phyloP scores from a whole-genome alignment of 2,329 filamentous ascomycete genomes.

The Diaporthe batatas region DNA sequence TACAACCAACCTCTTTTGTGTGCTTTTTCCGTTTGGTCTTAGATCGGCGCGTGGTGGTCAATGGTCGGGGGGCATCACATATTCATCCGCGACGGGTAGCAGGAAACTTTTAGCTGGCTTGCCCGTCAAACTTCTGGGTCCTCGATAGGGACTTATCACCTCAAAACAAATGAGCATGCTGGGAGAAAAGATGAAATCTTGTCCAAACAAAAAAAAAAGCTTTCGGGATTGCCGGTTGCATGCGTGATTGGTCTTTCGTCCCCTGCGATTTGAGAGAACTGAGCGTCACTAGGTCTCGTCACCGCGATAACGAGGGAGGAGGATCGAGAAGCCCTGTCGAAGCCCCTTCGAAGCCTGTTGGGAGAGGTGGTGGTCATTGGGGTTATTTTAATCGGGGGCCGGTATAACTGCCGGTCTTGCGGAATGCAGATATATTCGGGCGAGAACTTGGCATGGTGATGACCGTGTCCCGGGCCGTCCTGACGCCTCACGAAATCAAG shows the following conservation, averaged over 20 bases:
- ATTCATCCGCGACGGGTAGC: constrained; percentile 43
- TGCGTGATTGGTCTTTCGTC: constrained; percentile 11
- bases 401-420: not conserved
- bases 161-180: constrained; percentile 43
- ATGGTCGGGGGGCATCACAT: constrained; percentile 41
- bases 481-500: constrained; percentile 31
- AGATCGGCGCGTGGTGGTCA: constrained; percentile 43
- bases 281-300: constrained; percentile 19
- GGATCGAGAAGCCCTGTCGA: not conserved
- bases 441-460: not conserved
- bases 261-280: constrained; percentile 24
- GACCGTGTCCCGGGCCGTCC: not conserved
- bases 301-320: not conserved
- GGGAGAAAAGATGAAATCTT: constrained; percentile 31
- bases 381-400: constrained; percentile 23
- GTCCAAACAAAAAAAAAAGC: constrained; percentile 26
- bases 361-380: constrained; percentile 21
- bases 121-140: constrained; percentile 41
- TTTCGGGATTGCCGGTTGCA: constrained; percentile 32
- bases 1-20: constrained; percentile 42
- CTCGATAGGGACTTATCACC: constrained; percentile 39
- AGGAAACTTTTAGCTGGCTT: constrained; percentile 41
- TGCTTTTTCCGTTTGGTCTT: constrained; percentile 44
- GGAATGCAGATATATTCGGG: constrained; percentile 20
- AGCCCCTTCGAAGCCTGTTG: not conserved